Conservation (phyloP, 345 rosid species). For the Eucalyptus viminalis region DNA sequence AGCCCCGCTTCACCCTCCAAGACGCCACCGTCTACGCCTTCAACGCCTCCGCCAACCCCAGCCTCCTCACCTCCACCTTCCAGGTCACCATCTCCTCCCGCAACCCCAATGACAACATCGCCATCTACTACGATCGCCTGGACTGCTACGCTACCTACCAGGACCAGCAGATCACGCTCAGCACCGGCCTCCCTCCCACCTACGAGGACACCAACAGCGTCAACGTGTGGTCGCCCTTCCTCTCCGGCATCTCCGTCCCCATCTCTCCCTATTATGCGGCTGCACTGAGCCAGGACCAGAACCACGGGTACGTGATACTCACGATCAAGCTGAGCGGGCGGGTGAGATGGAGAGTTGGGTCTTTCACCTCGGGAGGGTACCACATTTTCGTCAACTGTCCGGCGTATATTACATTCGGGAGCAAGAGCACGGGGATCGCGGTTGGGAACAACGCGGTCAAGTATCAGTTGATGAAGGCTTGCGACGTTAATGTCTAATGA, state of each 20-base stretch:
- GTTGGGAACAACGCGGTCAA: conserved; percentile 4
- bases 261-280: conserved; percentile 14
- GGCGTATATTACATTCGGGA: conserved; percentile 12
- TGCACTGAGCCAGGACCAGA: conserved; percentile 2
- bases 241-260: conserved; percentile 16
- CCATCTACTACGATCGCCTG: conserved; percentile 6
- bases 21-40: conserved; percentile 9
- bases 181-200: not conserved
- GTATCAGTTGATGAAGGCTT: conserved; percentile 5
- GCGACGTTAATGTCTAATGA: not conserved
- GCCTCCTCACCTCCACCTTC: conserved; percentile 3
- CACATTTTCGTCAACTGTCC: conserved; percentile 18
- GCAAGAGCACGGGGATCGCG: not conserved
- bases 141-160: not conserved
- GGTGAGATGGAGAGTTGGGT: conserved; percentile 20
- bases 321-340: conserved; percentile 2
- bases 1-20: conserved; percentile 3
- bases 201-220: conserved; percentile 2
- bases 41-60: not conserved
- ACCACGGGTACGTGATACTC: conserved; percentile 1
- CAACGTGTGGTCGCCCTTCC: conserved; percentile 30
- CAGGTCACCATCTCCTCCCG: conserved; percentile 3
- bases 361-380: conserved; percentile 6
- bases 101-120: conserved; percentile 4
- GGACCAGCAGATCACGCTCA: conserved; percentile 6